These are phyloP conservation scores for Lactarius quietus DNA, from an alignment of 768 basidiomycete genomes.

Conservation along the genomic window DNA sequence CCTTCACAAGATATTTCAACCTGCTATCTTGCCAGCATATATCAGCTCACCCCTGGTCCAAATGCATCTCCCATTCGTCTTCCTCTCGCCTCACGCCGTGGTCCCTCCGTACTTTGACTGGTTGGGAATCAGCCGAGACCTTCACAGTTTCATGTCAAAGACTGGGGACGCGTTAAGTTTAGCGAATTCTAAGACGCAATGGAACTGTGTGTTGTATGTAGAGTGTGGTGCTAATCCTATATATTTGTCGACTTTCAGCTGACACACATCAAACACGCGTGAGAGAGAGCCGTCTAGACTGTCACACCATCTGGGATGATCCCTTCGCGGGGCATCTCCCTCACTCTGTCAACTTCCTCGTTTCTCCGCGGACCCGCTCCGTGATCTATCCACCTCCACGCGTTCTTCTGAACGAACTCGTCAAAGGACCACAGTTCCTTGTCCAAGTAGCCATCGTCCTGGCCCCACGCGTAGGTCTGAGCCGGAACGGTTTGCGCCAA, in stretches of 20 bases:
- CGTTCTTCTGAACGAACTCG: conserved; percentile 72
- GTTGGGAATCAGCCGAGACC: too few species aligned
- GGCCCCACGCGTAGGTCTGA: conserved; percentile 71
- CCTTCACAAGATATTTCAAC: neutral
- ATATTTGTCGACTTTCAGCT: too few species aligned
- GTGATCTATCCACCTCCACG: conserved; percentile 44
- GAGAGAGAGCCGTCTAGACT: too few species aligned
- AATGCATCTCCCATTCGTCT: neutral
- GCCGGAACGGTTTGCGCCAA: conserved; percentile 42
- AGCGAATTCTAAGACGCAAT: too few species aligned
- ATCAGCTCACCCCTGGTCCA: neutral
- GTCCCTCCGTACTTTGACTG: too few species aligned
- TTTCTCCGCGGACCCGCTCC: too few species aligned
- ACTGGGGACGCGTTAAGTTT: too few species aligned
- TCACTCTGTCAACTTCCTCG: conserved; percentile 45
- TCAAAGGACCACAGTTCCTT: conserved; percentile 74
- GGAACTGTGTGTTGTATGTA: too few species aligned
- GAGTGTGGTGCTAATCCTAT: too few species aligned
- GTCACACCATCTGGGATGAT: too few species aligned
- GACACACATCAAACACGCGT: too few species aligned
- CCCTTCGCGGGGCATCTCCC: conserved; percentile 25
- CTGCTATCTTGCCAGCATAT: conserved; percentile 9
- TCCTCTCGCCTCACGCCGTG: neutral
- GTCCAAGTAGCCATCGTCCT: conserved; percentile 42
- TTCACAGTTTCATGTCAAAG: too few species aligned